Percentiles rank a stretch among this genome's conserved stretches.
Conservation (phyloP, 2,329 filamentous ascomycete species). For the Botryotinia calthae region DNA sequence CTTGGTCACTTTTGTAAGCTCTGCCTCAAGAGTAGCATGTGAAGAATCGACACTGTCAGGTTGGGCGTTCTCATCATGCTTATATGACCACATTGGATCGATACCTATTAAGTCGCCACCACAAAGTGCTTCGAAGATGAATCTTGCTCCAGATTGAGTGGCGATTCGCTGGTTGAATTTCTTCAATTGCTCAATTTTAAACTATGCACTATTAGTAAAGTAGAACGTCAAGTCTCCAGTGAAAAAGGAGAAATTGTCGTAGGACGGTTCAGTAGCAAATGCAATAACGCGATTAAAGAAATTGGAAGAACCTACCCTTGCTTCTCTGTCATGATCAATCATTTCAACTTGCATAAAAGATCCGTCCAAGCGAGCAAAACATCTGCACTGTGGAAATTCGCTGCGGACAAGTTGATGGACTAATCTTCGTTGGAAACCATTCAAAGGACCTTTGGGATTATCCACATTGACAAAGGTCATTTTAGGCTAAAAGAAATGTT, state of each 20-base stretch:
- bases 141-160: slow-evolving; percentile 31
- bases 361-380: slow-evolving; percentile 31
- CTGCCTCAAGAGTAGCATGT: slow-evolving; percentile 29
- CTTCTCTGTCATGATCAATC: slow-evolving; percentile 31
- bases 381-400: slow-evolving; percentile 48
- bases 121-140: slow-evolving; percentile 38
- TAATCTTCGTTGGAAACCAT: slow-evolving; percentile 61
- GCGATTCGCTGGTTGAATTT: slow-evolving; percentile 14
- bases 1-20: slow-evolving; percentile 27
- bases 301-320: slow-evolving; percentile 26
- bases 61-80: background rate
- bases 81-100: slow-evolving; percentile 40
- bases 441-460: slow-evolving; percentile 43
- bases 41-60: background rate
- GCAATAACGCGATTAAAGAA: background rate
- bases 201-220: background rate
- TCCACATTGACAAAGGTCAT: slow-evolving; percentile 48
- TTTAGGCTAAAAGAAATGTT: slow-evolving; percentile 24
- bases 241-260: background rate
- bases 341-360: slow-evolving; percentile 38
- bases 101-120: slow-evolving; percentile 36
- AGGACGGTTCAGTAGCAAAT: background rate
- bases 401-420: slow-evolving; percentile 64
- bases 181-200: slow-evolving; percentile 12
- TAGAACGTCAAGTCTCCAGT: no score